phyloP scores from a whole-genome alignment of 768 basidiomycete genomes.

The Coprinellus aureogranulatus region DNA sequence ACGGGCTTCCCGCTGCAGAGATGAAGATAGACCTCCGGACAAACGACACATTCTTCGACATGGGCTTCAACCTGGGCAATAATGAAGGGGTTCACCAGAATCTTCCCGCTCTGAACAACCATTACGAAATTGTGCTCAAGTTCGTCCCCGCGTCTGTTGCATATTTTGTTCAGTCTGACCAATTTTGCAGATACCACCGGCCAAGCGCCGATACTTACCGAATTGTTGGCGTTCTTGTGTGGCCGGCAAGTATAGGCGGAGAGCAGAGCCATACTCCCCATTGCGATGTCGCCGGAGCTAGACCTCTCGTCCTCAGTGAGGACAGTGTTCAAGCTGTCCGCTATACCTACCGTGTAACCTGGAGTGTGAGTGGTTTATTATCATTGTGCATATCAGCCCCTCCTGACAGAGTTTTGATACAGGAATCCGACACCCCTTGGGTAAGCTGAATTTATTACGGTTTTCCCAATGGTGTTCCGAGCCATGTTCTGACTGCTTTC shows the following conservation, averaged over 20 bases:
- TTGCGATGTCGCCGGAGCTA: slow-evolving; percentile 45
- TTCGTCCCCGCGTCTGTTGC: slow-evolving; percentile 25
- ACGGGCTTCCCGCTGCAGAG: slow-evolving; percentile 91
- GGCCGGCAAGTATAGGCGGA: slow-evolving; percentile 62
- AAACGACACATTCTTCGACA: slow-evolving; percentile 86
- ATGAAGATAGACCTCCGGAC: slow-evolving; percentile 81
- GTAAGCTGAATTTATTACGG: slow-evolving; percentile 32
- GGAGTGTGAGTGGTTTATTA: slow-evolving; percentile 58
- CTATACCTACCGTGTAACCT: slow-evolving; percentile 86
- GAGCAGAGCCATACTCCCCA: slow-evolving; percentile 47
- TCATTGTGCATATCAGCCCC: background rate
- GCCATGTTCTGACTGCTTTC: too few relatives aligned
- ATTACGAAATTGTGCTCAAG: slow-evolving; percentile 85
- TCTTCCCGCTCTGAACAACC: slow-evolving; percentile 80
- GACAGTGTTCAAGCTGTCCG: slow-evolving; percentile 58
- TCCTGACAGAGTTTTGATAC: background rate
- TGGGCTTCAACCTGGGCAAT: slow-evolving; percentile 91
- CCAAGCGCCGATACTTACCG: slow-evolving; percentile 70
- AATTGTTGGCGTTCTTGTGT: slow-evolving; percentile 93
- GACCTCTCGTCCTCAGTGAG: slow-evolving; percentile 62
- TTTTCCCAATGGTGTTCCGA: background rate
- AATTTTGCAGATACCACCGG: slow-evolving; percentile 68
- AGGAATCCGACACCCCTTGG: slow-evolving; percentile 88
- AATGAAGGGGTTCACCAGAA: slow-evolving; percentile 57
- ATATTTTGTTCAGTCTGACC: background rate